Percentiles rank a stretch among this genome's conserved stretches.
These are phyloP conservation scores for Marasmius fiardii DNA, from an alignment of 1,284 basidiomycete genomes.

Conservation along the genomic window DNA sequence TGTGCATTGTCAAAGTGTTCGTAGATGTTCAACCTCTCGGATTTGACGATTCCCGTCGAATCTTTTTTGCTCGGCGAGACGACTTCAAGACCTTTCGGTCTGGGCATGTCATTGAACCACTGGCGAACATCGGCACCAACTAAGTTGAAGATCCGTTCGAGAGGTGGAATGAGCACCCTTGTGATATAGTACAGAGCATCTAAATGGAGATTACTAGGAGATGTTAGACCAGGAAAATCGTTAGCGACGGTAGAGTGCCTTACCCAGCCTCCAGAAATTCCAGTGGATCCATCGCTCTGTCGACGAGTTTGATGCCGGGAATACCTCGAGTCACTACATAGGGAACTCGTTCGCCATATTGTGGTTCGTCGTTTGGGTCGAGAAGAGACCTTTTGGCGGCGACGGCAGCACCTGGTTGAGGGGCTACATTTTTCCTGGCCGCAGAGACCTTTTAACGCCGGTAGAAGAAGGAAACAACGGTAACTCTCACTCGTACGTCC, in stretches of 20 bases:
- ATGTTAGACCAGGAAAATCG: neutral
- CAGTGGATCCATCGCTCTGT: slow-evolving; percentile 79
- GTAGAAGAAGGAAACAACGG: neutral
- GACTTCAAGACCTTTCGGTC: slow-evolving; percentile 35
- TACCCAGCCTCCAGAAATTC: slow-evolving; percentile 75
- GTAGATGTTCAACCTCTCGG: slow-evolving; percentile 56
- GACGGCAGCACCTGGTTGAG: slow-evolving; percentile 88
- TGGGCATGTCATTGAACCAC: slow-evolving; percentile 93
- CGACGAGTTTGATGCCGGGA: slow-evolving; percentile 70
- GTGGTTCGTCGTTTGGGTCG: slow-evolving; percentile 82
- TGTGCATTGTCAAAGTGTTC: slow-evolving; percentile 73
- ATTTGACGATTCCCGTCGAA: slow-evolving; percentile 24
- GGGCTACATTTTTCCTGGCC: slow-evolving; percentile 72
- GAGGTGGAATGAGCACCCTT: slow-evolving; percentile 82
- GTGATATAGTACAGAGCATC: slow-evolving; percentile 92
- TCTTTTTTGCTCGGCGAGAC: slow-evolving; percentile 47
- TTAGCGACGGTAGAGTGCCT: neutral
- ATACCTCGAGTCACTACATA: slow-evolving; percentile 81
- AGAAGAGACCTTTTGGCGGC: slow-evolving; percentile 73
- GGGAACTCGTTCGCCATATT: slow-evolving; percentile 92
- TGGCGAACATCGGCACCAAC: slow-evolving; percentile 84
- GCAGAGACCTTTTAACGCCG: neutral
- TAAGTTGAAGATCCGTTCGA: slow-evolving; percentile 89
- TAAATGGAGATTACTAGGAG: slow-evolving; percentile 39
- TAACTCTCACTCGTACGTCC: slow-evolving; percentile 74